Conservation (phyloP, 140 eudicot species). For the Oenanthe javanica region DNA sequence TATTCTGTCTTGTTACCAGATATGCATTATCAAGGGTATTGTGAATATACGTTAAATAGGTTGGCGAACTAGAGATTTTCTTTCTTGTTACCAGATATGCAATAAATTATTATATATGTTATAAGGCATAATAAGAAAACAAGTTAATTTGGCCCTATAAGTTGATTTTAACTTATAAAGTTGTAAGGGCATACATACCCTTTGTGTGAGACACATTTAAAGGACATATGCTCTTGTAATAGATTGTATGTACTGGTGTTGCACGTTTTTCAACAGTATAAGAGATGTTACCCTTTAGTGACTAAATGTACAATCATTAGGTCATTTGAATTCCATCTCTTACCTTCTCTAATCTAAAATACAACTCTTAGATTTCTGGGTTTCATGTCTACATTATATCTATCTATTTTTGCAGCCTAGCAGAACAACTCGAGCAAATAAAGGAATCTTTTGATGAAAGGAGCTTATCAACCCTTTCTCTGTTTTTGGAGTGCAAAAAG, state of each 20-base stretch:
- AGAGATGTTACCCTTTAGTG: neutral
- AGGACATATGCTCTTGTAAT: neutral
- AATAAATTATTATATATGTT: too few relatives aligned
- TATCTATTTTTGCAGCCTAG: constrained; percentile 53
- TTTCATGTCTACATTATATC: neutral
- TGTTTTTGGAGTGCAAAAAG: constrained; percentile 73
- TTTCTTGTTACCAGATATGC: too few relatives aligned
- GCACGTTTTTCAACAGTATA: neutral
- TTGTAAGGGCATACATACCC: neutral
- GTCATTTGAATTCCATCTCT: neutral
- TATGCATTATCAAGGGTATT: too few relatives aligned
- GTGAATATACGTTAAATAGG: too few relatives aligned
- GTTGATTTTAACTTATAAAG: neutral
- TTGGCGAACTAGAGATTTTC: too few relatives aligned
- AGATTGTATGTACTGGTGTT: neutral
- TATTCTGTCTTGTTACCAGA: neutral
- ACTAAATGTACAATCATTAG: neutral
- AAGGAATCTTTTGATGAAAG: constrained; percentile 70
- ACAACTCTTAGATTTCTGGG: neutral
- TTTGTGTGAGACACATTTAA: neutral
- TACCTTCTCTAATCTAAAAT: neutral
- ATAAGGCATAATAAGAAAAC: too few relatives aligned
- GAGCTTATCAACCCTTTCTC: constrained; percentile 42
- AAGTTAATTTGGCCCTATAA: neutral
- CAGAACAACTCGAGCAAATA: constrained; percentile 82